phyloP scores from a whole-genome alignment of 2,329 filamentous ascomycete species.

The Ophiosphaerella narmari region DNA sequence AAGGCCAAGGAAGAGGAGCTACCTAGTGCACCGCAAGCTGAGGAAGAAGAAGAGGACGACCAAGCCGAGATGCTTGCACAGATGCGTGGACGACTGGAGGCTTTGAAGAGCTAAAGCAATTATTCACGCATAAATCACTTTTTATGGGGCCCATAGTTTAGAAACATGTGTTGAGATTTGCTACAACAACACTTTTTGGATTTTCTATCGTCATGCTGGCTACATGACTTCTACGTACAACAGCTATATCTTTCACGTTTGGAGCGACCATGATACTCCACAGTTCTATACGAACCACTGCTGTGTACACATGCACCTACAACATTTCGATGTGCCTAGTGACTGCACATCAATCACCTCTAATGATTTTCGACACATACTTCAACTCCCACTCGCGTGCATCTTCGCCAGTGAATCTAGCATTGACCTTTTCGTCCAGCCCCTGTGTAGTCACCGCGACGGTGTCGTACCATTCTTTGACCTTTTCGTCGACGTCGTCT shows the following conservation, averaged over 20 bases:
- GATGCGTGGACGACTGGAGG: slow-evolving; percentile 91
- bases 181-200: no score
- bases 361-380: slow-evolving; percentile 43
- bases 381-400: slow-evolving; percentile 45
- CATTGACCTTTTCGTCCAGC: slow-evolving; percentile 36
- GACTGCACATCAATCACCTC: slow-evolving; percentile 19
- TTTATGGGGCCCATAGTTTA: no score
- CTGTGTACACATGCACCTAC: no score
- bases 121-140: no score
- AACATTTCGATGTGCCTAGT: no score
- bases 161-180: no score
- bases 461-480: slow-evolving; percentile 43
- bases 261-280: no score
- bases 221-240: no score
- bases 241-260: no score
- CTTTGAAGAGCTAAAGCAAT: slow-evolving; percentile 66
- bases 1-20: slow-evolving; percentile 60
- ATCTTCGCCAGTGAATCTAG: slow-evolving; percentile 36
- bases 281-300: no score
- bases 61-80: slow-evolving; percentile 89
- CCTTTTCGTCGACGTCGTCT: slow-evolving; percentile 37
- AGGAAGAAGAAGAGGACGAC: slow-evolving; percentile 79
- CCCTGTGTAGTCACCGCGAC: slow-evolving; percentile 34
- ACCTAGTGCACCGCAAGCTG: slow-evolving; percentile 58
- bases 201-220: no score